Base-by-base conservation (phyloP, 2,329 filamentous ascomycete species). In the Beauveria asiatica region DNA sequence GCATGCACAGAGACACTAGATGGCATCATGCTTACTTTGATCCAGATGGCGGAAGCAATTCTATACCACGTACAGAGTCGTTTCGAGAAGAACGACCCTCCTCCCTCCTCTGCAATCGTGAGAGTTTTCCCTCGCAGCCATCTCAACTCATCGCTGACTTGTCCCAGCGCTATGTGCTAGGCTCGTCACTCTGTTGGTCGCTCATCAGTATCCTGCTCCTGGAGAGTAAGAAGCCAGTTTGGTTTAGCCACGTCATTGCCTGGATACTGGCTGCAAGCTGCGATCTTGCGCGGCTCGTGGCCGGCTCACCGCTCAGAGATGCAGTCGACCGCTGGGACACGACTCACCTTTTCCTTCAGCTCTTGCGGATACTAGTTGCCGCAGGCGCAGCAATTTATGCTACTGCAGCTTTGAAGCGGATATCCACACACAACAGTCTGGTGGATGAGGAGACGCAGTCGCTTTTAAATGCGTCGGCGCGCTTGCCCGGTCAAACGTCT, bases 41-140 rank as follows among this genome's bases (percentile, higher is more conserved):
- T 19, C 7, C 16, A 59, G 57, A 11, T 46, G 45, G 19, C 39
- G 3, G 57, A 59, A 27, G n/a, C 48, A 8, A 53, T 41, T 17
- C 25, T 59, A 1, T 41, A n/a, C 39, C 57, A 59, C 17, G 25
- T 54, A 1, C 57, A 59, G n/a, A 53, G 57, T 25, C 57, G 57
- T 11, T 2, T 54, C 2, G 41, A 53, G 1, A 48, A 17, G 16
- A 16, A 33, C 4, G 49, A 21, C 21, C 16, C 4, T 2, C 21
- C 16, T 6, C 6, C 33, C 9, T 3, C 44, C 8, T 19, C 21
- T 6, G 17, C 27, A 8, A 41, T 41, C 17, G 57, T 60, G 30
- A 33, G 30, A 21, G 30, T 46, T 16, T 10, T 25, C n/a, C 11
- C 19, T 3, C 37, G 16, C 7, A 16, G 19, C 7, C 6, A 8